phyloP scores from a whole-genome alignment of 306 rosid species.

The Quercus alba region DNA sequence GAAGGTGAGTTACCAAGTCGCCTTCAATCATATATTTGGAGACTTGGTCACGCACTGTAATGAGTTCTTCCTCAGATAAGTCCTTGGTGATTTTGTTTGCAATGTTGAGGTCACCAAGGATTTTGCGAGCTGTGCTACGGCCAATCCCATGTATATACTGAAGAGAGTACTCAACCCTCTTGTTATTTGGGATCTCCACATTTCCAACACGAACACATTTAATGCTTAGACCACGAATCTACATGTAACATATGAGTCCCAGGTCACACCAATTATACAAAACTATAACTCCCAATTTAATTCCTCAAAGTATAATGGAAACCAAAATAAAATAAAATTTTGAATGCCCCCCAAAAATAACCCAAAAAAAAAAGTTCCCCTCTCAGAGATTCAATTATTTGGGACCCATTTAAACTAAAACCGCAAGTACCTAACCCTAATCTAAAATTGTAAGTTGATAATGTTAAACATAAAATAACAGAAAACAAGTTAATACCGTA shows the following conservation, averaged over 20 bases:
- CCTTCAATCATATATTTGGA: conserved; percentile 90
- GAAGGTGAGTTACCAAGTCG: conserved; percentile 54
- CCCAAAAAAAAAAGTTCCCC: neutral
- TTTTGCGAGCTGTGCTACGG: conserved; percentile 56
- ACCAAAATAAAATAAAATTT: neutral
- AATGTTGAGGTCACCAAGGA: conserved; percentile 60
- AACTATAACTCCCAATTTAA: neutral
- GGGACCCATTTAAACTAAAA: neutral
- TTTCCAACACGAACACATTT: conserved; percentile 81
- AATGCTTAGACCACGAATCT: conserved; percentile 57
- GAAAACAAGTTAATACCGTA: neutral
- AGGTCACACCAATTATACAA: conserved; percentile 11
- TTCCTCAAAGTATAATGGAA: neutral
- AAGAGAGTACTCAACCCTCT: conserved; percentile 74
- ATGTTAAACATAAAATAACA: neutral
- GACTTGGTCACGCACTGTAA: conserved; percentile 72
- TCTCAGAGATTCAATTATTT: neutral
- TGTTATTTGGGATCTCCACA: conserved; percentile 89
- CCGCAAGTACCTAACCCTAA: too few species aligned
- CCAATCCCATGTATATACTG: conserved; percentile 95
- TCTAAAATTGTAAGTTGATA: neutral
- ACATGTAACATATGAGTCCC: neutral
- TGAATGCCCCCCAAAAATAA: neutral
- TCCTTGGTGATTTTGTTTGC: conserved; percentile 91
- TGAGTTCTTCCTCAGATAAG: conserved; percentile 73